Evolutionary conservation across 345 rosid genomes (phyloP).

Genomic region (Eucalyptus globulus): DNA sequence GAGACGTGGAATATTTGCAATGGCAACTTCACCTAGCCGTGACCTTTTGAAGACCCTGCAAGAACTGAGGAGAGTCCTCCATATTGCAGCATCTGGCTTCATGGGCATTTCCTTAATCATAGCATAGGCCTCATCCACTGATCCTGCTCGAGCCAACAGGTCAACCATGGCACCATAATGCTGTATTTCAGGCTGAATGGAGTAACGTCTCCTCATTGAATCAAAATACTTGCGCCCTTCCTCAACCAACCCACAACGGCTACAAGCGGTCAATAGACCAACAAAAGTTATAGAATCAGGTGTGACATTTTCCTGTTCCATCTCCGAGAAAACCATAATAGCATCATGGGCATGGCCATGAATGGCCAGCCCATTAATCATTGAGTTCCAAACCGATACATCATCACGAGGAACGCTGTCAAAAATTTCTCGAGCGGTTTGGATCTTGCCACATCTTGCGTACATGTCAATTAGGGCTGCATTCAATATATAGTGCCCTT

Average conservation of each 20-base stretch:
- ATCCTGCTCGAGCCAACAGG: conserved; percentile 63
- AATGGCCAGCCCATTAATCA: conserved; percentile 66
- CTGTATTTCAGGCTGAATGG: conserved; percentile 48
- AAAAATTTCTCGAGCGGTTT: conserved; percentile 47
- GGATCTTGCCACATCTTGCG: conserved; percentile 61
- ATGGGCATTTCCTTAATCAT: conserved; percentile 50
- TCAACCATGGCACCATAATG: conserved; percentile 83
- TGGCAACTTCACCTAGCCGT: conserved; percentile 50
- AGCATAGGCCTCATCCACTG: conserved; percentile 53
- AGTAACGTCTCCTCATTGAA: conserved; percentile 28
- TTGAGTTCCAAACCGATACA: conserved; percentile 73
- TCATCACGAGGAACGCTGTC: conserved; percentile 13
- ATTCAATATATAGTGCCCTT: conserved; percentile 38
- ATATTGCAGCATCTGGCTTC: conserved; percentile 65
- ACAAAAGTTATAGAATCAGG: conserved; percentile 66
- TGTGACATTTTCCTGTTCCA: conserved; percentile 36
- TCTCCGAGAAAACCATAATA: conserved; percentile 27
- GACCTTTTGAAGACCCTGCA: conserved; percentile 38
- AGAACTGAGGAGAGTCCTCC: conserved; percentile 87
- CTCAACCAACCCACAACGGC: conserved; percentile 59
- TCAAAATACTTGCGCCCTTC: conserved; percentile 50
- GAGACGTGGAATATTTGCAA: conserved; percentile 37
- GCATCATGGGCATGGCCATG: conserved; percentile 69
- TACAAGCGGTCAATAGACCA: conserved; percentile 56
- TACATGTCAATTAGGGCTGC: conserved; percentile 71